Base-by-base conservation (phyloP, 495 filamentous ascomycete species). In the Bombardia bombarda region DNA sequence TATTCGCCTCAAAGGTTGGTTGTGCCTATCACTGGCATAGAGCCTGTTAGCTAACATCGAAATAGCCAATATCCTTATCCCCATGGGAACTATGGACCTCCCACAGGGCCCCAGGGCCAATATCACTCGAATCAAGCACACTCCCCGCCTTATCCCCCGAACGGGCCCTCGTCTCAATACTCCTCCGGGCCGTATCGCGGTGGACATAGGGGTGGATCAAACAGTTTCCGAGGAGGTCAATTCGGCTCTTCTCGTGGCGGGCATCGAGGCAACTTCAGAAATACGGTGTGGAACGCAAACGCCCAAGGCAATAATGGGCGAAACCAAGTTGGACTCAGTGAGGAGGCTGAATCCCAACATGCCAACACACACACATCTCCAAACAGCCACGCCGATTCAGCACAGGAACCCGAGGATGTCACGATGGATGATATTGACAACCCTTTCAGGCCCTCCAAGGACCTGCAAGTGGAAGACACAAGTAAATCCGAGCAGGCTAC, bases 391-490 rank as follows among this genome's bases (percentile, higher is more conserved):
- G 52, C 57, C 25, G 63, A 69, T 38, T 47, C 50, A 26, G 43
- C 55, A 9, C 33, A 42, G 4, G 47, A 47, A 8, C 26, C 38
- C 12, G 51, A 46, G 5, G 56, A 56, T 46, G 44, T 65, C 48
- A 22, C 57, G 34, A 55, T 51, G 38, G 67, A 66, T 25, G 80
- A 83, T 18, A 70, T 67, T 43, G 76, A 83, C 20, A 75, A 79
- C 55, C 65, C 75, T n/a, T 75, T 81, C 53, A 62, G 78, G 44
- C 75, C 72, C 12, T 70, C 78, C 2, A 81, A 83, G 41, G 80
- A 84, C 51, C 53, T 77, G 12, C 78, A 79, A 39, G 70, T 72
- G 21, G 84, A 86, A 54, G 78, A 84, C 52, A 64, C 78, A 20
- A 60, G 69, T 40, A 71, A 67, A 4, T 55, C 67, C 6, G 65